Percentiles rank a stretch among this genome's conserved stretches.
Evolutionary conservation across 78 protist genomes (phyloP).

Genomic region (Dictyostelium brefeldianum): DNA sequence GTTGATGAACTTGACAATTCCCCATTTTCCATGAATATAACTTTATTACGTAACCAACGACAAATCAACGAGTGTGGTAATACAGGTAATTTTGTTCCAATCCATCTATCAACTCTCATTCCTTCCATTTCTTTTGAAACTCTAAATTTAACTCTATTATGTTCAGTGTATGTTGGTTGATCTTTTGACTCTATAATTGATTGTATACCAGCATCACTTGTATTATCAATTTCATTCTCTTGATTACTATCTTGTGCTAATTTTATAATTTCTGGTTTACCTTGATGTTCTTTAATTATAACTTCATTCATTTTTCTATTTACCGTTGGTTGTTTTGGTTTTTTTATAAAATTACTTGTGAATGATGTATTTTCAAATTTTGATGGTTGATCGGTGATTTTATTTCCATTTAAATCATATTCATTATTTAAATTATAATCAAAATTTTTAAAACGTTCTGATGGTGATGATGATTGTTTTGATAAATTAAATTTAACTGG

Average conservation of each 20-base stretch:
- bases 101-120: conserved; percentile 25
- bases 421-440: neutral
- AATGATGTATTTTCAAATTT: no score
- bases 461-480: no score
- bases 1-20: neutral
- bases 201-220: neutral
- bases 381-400: no score
- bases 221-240: neutral
- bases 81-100: neutral
- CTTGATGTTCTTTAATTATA: no score
- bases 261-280: neutral
- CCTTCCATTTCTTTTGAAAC: conserved; percentile 18
- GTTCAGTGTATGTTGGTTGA: neutral
- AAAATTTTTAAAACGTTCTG: neutral
- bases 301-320: neutral
- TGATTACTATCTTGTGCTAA: neutral
- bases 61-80: neutral
- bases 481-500: no score
- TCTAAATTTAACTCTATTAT: neutral
- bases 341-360: no score
- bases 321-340: neutral
- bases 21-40: neutral
- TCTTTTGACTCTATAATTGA: neutral
- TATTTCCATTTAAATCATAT: no score
- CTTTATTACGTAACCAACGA: conserved; percentile 10